phyloP scores from a whole-genome alignment of 176 grass and related monocot species.

The Microstegium vimineum region DNA sequence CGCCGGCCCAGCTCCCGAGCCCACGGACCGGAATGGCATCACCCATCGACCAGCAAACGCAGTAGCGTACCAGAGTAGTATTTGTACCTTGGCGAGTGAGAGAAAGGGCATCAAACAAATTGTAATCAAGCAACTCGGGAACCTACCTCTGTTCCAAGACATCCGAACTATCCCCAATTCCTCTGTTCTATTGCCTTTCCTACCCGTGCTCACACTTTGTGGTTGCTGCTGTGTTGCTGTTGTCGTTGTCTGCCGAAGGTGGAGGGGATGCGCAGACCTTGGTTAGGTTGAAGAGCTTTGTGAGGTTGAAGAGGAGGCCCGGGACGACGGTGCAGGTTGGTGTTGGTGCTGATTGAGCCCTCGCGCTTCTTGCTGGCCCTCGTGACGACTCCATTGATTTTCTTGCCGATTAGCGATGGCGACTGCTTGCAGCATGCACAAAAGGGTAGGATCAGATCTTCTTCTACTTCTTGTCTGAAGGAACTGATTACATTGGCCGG shows the following conservation, averaged over 20 bases:
- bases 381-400: slow-evolving; percentile 1
- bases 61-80: too few species aligned
- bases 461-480: background rate
- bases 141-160: too few species aligned
- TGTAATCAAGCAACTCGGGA: too few species aligned
- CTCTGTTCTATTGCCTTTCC: too few species aligned
- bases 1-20: too few species aligned
- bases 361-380: background rate
- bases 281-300: slow-evolving; percentile 25
- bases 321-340: background rate
- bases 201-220: too few species aligned
- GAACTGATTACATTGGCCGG: background rate
- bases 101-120: too few species aligned
- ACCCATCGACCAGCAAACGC: too few species aligned
- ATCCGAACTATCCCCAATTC: too few species aligned
- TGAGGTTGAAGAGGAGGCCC: background rate
- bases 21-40: too few species aligned
- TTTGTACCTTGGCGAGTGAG: too few species aligned
- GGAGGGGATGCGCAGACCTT: slow-evolving; percentile 2
- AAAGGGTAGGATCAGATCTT: background rate
- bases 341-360: background rate
- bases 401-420: too few species aligned
- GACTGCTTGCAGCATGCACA: background rate
- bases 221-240: background rate
- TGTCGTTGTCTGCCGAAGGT: background rate